Evolutionary conservation across 2,329 filamentous ascomycete species (phyloP), one percentile per base, ranked within the genome.

Genomic region (Monosporascus ibericus): DNA sequence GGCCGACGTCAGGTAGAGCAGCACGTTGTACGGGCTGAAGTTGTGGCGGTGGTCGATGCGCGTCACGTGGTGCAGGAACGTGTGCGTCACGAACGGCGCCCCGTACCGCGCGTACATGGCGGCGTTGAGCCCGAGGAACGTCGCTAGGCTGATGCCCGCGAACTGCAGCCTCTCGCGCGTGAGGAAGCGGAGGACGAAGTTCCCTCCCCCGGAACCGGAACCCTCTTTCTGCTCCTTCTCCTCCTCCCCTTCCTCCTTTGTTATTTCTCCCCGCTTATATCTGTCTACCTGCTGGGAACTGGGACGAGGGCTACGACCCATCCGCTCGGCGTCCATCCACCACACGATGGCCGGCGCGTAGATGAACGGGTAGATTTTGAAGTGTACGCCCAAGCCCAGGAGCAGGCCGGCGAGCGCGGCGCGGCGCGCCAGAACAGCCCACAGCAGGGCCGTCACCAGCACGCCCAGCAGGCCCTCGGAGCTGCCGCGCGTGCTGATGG

Each of bases 301-400:
- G 55, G 51, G 30, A 34, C 25, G 36, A 25, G 17, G 6, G 18
- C 57, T 59, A 20, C 8, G 20, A 8, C 64, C 61, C 53, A 80
- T 68, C 25, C 68, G 70, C 57, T 79, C 77, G 3, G 72, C 72
- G 59, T 89, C 87, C 73, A 92, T 82, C 86, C 86, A 92, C 86
- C 87, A 91, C 5, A 90, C 69, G 42, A 94, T 85, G 3, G 87
- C 85, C 0, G 86, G 82, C 2, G 89, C 92, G 70, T 99, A 99
- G 55, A 99, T 90, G 69, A 97, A 96, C 0, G 94, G 94, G 64
- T 99, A 99, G 55, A 99, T 97, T 77, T 99, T 99, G 73, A 99
- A 95, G 72, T 99, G 94, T 25, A 97, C 92, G 1, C 84, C 84
- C 27, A 96, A 72, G 0, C 94, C 94, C 3, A 99, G 75, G 30